A percentile compares a stretch with the other conserved stretches of the same genome.
phyloP scores from a whole-genome alignment of 2,329 filamentous ascomycete genomes.

The Apiospora arundinis region DNA sequence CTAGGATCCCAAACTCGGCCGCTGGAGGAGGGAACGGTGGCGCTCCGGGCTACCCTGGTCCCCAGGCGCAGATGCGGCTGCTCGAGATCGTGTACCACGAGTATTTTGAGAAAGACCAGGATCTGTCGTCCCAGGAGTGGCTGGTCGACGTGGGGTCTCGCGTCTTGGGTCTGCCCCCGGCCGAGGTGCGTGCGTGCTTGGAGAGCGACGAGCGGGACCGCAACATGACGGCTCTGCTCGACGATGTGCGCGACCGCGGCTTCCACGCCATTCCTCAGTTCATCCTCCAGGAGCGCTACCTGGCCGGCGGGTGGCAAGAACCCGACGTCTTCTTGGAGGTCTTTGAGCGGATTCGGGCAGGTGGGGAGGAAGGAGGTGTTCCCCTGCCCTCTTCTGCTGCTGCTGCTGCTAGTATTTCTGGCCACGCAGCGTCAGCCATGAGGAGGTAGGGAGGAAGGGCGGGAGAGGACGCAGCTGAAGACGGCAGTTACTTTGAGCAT shows the following conservation, averaged over 20 bases:
- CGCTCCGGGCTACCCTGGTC: conserved; percentile 31
- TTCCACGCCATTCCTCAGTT: conserved; percentile 77
- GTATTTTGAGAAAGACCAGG: conserved; percentile 49
- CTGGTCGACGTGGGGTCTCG: conserved; percentile 41
- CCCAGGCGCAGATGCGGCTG: conserved; percentile 45
- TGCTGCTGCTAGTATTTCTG: background rate
- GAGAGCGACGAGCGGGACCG: conserved; percentile 43
- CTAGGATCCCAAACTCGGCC: background rate
- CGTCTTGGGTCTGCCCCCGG: conserved; percentile 24
- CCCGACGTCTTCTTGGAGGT: conserved; percentile 67
- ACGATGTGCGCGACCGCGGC: conserved; percentile 32
- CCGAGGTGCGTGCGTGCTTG: conserved; percentile 39
- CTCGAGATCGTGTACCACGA: conserved; percentile 49
- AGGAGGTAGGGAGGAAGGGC: background rate
- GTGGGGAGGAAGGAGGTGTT: conserved; percentile 18
- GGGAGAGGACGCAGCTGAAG: background rate
- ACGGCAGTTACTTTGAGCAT: background rate
- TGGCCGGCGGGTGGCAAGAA: conserved; percentile 75
- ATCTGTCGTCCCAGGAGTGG: conserved; percentile 49
- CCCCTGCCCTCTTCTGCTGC: background rate
- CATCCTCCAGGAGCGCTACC: conserved; percentile 70
- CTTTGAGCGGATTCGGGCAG: conserved; percentile 62
- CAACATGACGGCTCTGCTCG: conserved; percentile 34
- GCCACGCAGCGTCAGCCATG: background rate
- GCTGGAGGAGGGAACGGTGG: background rate